phyloP scores from a whole-genome alignment of 1,139 yeast species.

The Debaryomyces subglobosus region DNA sequence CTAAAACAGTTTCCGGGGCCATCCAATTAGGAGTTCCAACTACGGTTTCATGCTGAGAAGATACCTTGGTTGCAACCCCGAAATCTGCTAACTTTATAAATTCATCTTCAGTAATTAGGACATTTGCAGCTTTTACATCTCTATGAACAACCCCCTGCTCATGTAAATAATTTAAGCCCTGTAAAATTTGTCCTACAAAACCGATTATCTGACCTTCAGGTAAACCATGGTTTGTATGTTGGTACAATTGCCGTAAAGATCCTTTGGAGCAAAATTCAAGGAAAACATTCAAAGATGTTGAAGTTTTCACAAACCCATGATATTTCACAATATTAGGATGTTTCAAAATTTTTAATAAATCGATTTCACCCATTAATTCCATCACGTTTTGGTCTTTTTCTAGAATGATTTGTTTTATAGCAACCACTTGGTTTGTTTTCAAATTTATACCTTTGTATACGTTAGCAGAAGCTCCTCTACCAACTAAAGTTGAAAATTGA shows the following conservation, averaged over 20 bases:
- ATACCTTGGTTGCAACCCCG: constrained; percentile 70
- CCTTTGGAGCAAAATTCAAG: constrained; percentile 83
- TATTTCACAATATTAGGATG: constrained; percentile 89
- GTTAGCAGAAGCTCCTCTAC: constrained; percentile 93
- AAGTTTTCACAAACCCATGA: constrained; percentile 81
- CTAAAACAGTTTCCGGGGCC: constrained; percentile 79
- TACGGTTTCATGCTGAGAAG: constrained; percentile 44
- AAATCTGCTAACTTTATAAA: constrained; percentile 75
- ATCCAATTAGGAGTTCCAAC: constrained; percentile 85
- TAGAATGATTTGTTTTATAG: constrained; percentile 79
- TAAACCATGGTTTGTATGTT: constrained; percentile 52
- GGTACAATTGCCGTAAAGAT: constrained; percentile 71
- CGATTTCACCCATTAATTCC: constrained; percentile 79
- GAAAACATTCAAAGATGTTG: constrained; percentile 68
- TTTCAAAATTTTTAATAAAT: constrained; percentile 75
- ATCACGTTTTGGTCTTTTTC: constrained; percentile 48
- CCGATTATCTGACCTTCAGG: constrained; percentile 63
- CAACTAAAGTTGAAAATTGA: constrained; percentile 72
- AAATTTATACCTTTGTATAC: constrained; percentile 82
- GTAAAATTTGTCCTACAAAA: constrained; percentile 70
- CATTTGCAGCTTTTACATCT: constrained; percentile 80
- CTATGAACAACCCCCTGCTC: constrained; percentile 76
- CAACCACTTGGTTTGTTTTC: constrained; percentile 70
- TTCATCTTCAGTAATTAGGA: constrained; percentile 61
- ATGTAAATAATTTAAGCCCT: constrained; percentile 72